These are phyloP conservation scores for Sugiyamaella floridensis DNA, from an alignment of 805 yeast genomes.

Conservation along the genomic window DNA sequence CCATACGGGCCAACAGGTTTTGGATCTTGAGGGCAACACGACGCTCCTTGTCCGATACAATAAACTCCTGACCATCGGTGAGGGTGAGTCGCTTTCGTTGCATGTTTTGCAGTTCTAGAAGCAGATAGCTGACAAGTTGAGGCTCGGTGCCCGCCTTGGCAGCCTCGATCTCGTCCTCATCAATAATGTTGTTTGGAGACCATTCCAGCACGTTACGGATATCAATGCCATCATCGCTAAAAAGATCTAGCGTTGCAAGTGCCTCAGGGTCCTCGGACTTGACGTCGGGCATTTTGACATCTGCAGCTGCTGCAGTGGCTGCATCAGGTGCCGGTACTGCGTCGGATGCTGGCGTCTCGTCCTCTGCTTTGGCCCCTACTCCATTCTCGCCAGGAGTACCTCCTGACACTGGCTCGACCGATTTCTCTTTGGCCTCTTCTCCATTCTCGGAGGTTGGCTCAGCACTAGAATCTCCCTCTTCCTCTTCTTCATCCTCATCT, in stretches of 20 bases:
- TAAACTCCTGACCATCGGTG: constrained; percentile 21
- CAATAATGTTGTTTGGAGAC: constrained; percentile 44
- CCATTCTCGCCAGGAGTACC: constrained; percentile 1
- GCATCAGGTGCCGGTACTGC: neutral
- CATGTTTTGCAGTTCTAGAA: constrained; percentile 44
- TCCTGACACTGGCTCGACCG: neutral
- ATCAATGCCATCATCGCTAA: constrained; percentile 14
- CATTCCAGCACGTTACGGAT: constrained; percentile 39
- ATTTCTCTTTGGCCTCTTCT: neutral
- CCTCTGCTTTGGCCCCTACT: neutral
- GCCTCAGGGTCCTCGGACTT: neutral
- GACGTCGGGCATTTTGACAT: neutral
- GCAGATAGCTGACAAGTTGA: constrained; percentile 37
- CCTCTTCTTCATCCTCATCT: constrained; percentile 19
- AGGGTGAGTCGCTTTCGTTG: constrained; percentile 41
- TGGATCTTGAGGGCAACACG: constrained; percentile 30
- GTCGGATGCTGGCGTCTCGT: neutral
- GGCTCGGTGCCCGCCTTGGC: constrained; percentile 38
- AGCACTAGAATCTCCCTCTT: constrained; percentile 16
- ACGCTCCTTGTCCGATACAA: constrained; percentile 28
- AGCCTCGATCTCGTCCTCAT: constrained; percentile 47
- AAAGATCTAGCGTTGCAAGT: neutral
- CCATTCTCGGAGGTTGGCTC: constrained; percentile 3
- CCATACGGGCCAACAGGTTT: constrained; percentile 38
- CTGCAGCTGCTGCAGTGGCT: neutral